Percentiles rank a stretch among this genome's conserved stretches.
Evolutionary conservation across 805 yeast species (phyloP).

Genomic region (Candida piceae): DNA sequence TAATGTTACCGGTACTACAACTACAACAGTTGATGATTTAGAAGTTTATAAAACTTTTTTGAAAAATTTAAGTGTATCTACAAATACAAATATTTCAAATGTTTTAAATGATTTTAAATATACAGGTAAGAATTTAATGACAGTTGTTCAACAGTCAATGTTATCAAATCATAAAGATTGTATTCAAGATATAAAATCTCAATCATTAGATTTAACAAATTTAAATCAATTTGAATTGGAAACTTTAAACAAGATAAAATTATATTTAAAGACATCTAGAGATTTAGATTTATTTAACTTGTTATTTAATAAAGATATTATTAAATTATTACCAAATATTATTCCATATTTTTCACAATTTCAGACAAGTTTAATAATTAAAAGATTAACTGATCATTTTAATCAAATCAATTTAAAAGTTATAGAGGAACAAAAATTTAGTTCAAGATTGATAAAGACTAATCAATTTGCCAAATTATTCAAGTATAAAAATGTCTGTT

Average conservation of each 20-base stretch:
- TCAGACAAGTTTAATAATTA: slow-evolving; percentile 17
- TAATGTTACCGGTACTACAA: not conserved
- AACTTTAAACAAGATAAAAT: slow-evolving; percentile 6
- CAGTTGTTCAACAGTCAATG: slow-evolving; percentile 1
- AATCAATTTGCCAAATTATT: slow-evolving; percentile 6
- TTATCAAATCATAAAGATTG: not conserved
- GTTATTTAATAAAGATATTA: slow-evolving; percentile 1
- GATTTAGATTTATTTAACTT: slow-evolving; percentile 9
- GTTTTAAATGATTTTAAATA: slow-evolving; percentile 5
- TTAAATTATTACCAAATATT: slow-evolving; percentile 1
- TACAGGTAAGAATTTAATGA: slow-evolving; percentile 10
- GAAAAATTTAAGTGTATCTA: slow-evolving; percentile 1
- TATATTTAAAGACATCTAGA: slow-evolving; percentile 9
- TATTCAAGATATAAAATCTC: too few relatives aligned
- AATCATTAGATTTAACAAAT: too few relatives aligned
- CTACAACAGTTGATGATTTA: slow-evolving; percentile 10
- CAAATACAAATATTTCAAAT: not conserved
- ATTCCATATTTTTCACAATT: slow-evolving; percentile 7
- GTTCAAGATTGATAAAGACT: slow-evolving; percentile 18
- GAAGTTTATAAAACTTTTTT: slow-evolving; percentile 6
- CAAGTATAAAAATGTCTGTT: not conserved
- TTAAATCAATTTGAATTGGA: too few relatives aligned
- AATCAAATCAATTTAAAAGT: slow-evolving; percentile 6
- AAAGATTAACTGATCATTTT: slow-evolving; percentile 10
- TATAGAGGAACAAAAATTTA: slow-evolving; percentile 15